Evolutionary conservation across 305 asterid genomes (phyloP).

Genomic region (Fraxinus xanthoxyloides): DNA sequence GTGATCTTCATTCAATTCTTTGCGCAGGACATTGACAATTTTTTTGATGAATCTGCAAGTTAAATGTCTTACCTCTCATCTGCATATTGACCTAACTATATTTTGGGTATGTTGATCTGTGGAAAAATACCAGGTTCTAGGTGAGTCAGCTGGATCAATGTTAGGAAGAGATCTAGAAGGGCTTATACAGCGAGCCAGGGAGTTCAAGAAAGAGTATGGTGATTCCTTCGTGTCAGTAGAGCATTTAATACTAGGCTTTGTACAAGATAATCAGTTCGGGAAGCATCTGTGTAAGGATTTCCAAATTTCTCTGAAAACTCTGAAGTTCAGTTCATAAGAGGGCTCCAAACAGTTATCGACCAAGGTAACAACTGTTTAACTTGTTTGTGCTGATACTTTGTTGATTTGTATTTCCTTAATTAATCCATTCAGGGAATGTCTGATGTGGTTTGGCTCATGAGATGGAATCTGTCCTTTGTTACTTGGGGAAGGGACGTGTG

Average conservation of each 20-base stretch:
- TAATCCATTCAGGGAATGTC: neutral
- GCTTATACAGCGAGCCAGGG: conserved; percentile 80
- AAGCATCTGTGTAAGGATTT: conserved; percentile 77
- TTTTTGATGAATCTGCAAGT: neutral
- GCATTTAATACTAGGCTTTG: conserved; percentile 84
- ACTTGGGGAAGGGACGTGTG: too few species aligned
- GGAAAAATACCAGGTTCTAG: conserved; percentile 51
- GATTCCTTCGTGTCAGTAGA: conserved; percentile 89
- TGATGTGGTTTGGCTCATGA: neutral
- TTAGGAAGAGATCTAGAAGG: conserved; percentile 81
- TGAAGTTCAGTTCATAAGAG: conserved; percentile 76
- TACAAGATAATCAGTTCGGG: conserved; percentile 77
- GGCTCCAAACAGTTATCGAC: conserved; percentile 83
- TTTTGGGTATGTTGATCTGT: neutral
- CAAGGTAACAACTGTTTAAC: conserved; percentile 49
- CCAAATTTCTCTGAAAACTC: conserved; percentile 49
- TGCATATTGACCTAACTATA: conserved; percentile 8
- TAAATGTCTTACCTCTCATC: neutral
- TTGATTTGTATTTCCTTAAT: neutral
- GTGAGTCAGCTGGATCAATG: conserved; percentile 86
- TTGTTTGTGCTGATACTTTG: neutral
- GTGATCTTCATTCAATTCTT: neutral
- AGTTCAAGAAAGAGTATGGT: conserved; percentile 74
- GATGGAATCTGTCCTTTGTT: neutral
- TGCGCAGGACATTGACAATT: neutral